Evolutionary conservation across 2,329 filamentous ascomycete species (phyloP).

Genomic region (Xylariaceae sp.): DNA sequence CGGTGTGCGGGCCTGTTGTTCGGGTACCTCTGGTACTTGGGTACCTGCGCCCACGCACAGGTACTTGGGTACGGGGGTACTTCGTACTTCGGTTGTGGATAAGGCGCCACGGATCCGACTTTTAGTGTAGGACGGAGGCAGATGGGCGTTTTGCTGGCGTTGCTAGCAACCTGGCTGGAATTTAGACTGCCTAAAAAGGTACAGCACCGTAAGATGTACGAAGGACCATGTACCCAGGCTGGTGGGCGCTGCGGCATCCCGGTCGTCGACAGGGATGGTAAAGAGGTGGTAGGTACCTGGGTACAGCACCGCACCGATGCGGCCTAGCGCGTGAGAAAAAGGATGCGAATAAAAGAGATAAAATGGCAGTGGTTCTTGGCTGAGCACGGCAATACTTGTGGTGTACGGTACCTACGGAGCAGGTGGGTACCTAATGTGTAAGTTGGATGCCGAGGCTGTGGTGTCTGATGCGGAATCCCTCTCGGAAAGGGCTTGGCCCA

Average conservation of each 20-base stretch:
- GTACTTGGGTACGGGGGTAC: neutral
- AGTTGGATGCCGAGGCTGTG: neutral
- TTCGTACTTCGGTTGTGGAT: neutral
- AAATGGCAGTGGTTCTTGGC: too few species aligned
- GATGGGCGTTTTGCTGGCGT: slow-evolving; percentile 20
- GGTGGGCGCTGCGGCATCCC: neutral
- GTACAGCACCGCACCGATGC: too few species aligned
- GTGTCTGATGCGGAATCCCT: neutral
- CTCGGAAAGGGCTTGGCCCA: too few species aligned
- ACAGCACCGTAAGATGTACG: neutral
- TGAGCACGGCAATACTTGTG: too few species aligned
- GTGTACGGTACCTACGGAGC: too few species aligned
- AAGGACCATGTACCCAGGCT: neutral
- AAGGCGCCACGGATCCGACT: slow-evolving; percentile 21
- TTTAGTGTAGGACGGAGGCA: neutral
- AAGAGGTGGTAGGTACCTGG: too few species aligned
- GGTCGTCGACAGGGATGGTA: too few species aligned
- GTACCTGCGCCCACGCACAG: neutral
- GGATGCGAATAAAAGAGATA: too few species aligned
- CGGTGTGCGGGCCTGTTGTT: slow-evolving; percentile 16
- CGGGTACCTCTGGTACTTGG: slow-evolving; percentile 7
- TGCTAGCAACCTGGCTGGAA: slow-evolving; percentile 13
- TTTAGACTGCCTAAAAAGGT: slow-evolving; percentile 1
- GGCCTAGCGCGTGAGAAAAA: too few species aligned
- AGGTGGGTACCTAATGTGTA: neutral